Conservation (phyloP, 2,329 filamentous ascomycete genomes). For the Parascedosporium putredinis region DNA sequence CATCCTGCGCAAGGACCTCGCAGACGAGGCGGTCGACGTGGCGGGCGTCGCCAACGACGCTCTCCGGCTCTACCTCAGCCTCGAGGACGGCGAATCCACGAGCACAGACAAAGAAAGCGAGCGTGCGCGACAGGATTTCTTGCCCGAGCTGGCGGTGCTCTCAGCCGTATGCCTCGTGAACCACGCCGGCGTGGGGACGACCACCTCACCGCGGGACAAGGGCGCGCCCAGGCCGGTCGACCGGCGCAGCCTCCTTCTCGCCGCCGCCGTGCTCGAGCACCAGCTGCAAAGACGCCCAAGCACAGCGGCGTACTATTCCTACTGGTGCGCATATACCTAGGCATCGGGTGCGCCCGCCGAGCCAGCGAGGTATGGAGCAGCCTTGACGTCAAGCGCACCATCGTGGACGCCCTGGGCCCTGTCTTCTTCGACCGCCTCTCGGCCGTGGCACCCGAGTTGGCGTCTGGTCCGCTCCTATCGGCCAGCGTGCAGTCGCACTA, state of each 20-base stretch:
- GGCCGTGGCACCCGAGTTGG: conserved; percentile 26
- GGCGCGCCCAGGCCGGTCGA: too few species aligned
- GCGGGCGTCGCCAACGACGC: background rate
- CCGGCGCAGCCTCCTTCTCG: conserved; percentile 31
- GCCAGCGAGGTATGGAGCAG: conserved; percentile 38
- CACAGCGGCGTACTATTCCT: conserved; percentile 38
- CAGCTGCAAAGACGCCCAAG: conserved; percentile 34
- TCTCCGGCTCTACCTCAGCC: background rate
- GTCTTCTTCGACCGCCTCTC: conserved; percentile 46
- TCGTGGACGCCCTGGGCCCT: conserved; percentile 45
- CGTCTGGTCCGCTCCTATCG: conserved; percentile 19
- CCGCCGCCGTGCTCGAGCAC: conserved; percentile 37
- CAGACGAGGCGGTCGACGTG: background rate
- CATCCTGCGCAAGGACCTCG: background rate
- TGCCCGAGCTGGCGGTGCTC: conserved; percentile 11
- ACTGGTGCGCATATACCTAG: conserved; percentile 39
- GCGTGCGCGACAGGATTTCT: conserved; percentile 9
- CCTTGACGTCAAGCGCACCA: conserved; percentile 45
- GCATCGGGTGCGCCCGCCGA: conserved; percentile 37
- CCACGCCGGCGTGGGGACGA: background rate
- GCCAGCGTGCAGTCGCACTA: conserved; percentile 35
- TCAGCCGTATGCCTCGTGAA: conserved; percentile 10
- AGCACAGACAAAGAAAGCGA: background rate
- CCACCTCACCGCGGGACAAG: conserved; percentile 8
- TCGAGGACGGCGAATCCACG: background rate